These are phyloP conservation scores for Trichophyton schoenleinii DNA, from an alignment of 2,329 filamentous ascomycete species.

Conservation along the genomic window DNA sequence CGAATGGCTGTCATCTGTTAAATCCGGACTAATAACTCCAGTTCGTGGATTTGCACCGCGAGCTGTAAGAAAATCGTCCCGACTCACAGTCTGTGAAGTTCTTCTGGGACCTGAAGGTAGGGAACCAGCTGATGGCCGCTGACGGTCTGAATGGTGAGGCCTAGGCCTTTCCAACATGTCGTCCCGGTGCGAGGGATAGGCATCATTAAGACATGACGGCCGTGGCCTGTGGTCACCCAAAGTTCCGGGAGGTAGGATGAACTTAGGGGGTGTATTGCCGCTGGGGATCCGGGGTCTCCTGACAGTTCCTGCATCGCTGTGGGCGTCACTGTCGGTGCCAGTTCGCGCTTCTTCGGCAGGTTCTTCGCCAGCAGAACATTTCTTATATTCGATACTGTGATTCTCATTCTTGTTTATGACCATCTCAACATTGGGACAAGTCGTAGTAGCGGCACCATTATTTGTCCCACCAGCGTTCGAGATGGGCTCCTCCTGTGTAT, in stretches of 20 bases:
- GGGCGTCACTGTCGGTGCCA: neutral
- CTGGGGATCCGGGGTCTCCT: conserved; percentile 4
- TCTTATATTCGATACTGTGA: conserved; percentile 6
- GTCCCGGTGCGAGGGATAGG: neutral
- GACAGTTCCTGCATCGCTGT: conserved; percentile 13
- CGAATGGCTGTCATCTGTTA: conserved; percentile 17
- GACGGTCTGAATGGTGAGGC: neutral
- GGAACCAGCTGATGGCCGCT: neutral
- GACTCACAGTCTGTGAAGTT: conserved; percentile 13
- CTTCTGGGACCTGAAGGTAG: neutral
- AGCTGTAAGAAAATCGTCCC: conserved; percentile 24
- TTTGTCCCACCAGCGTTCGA: neutral
- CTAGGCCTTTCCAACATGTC: neutral
- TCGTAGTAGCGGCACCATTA: neutral
- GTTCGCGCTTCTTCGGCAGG: neutral
- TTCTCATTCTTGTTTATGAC: neutral
- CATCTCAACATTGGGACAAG: neutral
- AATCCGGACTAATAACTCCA: conserved; percentile 26
- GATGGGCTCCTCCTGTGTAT: neutral
- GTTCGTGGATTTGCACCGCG: conserved; percentile 26
- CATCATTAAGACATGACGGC: neutral
- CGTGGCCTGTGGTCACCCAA: neutral
- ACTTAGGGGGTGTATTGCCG: neutral
- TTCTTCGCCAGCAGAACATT: conserved; percentile 13
- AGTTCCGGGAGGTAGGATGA: neutral